Percentiles rank a stretch among this genome's conserved stretches.
phyloP scores from a whole-genome alignment of 768 basidiomycete genomes.

The Tricholoma saponaceum region DNA sequence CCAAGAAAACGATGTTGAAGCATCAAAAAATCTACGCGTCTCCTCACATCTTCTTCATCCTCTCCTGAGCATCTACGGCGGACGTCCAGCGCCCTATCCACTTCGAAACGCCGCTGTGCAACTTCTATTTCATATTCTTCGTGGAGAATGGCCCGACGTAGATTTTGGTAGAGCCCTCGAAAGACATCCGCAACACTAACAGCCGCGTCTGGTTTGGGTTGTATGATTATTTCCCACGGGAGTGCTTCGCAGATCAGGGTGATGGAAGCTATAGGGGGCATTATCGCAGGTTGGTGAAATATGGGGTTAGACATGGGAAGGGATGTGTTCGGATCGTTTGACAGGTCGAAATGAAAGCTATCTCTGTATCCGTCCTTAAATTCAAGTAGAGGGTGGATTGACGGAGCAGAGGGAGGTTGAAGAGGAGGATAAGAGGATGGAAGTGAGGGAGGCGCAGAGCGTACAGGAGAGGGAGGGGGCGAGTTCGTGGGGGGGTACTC shows the following conservation, averaged over 20 bases:
- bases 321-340: constrained; percentile 12
- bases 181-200: constrained; percentile 38
- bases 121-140: constrained; percentile 28
- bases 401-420: background rate
- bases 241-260: constrained; percentile 14
- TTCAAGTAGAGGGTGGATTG: constrained; percentile 11
- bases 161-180: constrained; percentile 31
- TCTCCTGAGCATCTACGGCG: constrained; percentile 25
- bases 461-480: background rate
- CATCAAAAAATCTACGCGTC: constrained; percentile 44
- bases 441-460: background rate
- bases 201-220: constrained; percentile 16
- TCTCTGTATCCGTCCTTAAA: constrained; percentile 1
- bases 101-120: constrained; percentile 20
- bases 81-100: constrained; percentile 26
- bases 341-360: constrained; percentile 13
- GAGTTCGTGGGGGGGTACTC: no score
- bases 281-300: constrained; percentile 20
- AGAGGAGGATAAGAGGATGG: background rate
- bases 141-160: constrained; percentile 29
- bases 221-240: constrained; percentile 17
- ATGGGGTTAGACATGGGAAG: constrained; percentile 12
- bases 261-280: constrained; percentile 18
- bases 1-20: constrained; percentile 33
- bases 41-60: constrained; percentile 34